Conservation (phyloP, 2,329 filamentous ascomycete genomes). For the Neopestalotiopsis sp. region DNA sequence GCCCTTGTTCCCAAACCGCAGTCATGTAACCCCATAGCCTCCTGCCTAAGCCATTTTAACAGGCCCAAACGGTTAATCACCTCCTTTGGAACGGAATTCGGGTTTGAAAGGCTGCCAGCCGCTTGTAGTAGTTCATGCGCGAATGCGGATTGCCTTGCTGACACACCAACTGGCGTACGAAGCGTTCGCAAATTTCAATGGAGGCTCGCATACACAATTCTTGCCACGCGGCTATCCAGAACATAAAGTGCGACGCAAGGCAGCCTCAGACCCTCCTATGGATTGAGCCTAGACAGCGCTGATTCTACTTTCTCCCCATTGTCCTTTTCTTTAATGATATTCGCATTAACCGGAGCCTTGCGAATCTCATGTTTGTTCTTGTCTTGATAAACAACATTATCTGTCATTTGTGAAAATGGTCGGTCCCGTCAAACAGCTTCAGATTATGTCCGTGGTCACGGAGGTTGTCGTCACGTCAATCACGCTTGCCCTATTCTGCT, state of each 20-base stretch:
- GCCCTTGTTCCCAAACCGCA: background rate
- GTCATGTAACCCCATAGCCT: background rate
- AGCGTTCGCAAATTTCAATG: background rate
- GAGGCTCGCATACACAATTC: background rate
- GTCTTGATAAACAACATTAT: background rate
- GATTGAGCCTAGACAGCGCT: background rate
- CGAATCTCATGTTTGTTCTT: background rate
- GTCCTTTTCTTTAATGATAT: background rate
- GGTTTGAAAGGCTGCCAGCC: background rate
- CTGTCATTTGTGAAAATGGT: background rate
- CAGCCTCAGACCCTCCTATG: background rate
- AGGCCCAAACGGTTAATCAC: background rate
- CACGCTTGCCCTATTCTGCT: constrained; percentile 17
- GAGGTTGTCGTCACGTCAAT: constrained; percentile 13
- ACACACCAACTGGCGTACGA: background rate
- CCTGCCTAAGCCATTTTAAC: background rate
- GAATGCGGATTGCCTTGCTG: background rate
- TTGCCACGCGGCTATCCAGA: background rate
- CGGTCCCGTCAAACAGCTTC: background rate
- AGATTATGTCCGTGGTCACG: background rate
- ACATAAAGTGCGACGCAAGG: background rate
- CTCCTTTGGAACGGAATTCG: background rate
- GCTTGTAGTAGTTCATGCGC: background rate
- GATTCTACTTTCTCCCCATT: background rate
- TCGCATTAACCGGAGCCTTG: background rate